Base-by-base conservation (phyloP, 2,329 filamentous ascomycete genomes). In the Polychaeton citri region DNA sequence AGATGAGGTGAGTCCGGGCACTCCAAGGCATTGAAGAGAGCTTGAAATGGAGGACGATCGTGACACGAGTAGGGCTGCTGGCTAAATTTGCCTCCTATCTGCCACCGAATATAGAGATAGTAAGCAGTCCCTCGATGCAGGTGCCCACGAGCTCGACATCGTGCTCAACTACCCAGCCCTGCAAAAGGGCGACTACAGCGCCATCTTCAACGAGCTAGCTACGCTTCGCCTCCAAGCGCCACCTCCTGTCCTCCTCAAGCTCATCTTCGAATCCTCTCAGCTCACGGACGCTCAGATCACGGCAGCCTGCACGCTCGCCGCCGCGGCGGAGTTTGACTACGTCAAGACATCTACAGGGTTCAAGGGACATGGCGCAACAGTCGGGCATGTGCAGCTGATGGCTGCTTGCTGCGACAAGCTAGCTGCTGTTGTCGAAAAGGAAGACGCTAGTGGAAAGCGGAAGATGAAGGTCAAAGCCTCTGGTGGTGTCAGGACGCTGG, bases 311-410 rank as follows among this genome's bases (percentile, higher is more conserved):
- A 60, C 67, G 16, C 58, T 76, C 28, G 64, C 68, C 2, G 64
- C 63, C 12, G 59, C 64, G 21, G 71, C 72, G 2, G 63, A 63
- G 4, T 68, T 69, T 33, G 70, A 76, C 44, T 76, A 65, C 42
- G 66, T 77, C 41, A 76, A 76, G 57, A 76, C 73, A 0, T 68
- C 64, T 19, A 76, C 73, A 1, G 73, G 73, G 2, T 75, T 74
- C 52, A 64, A 66, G 34, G 72, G 72, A 0, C 57, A 60, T 1
- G 71, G 72, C 6, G 72, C 72, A 0, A 66, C 50, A 21, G 55
- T 65, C 12, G 63, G 69, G 35, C 57, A 72, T 45, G 69, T 77
- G 17, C 54, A 60, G 33, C 49, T 72, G 19, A 76, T 76, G 72
- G 60, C 62, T 9, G 59, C 61, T 7, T 63, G 62, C 3, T 65